Evolutionary conservation across 225 moss, liverwort and hornwort genomes (phyloP).

Genomic region (Pseudoscleropodium purum): DNA sequence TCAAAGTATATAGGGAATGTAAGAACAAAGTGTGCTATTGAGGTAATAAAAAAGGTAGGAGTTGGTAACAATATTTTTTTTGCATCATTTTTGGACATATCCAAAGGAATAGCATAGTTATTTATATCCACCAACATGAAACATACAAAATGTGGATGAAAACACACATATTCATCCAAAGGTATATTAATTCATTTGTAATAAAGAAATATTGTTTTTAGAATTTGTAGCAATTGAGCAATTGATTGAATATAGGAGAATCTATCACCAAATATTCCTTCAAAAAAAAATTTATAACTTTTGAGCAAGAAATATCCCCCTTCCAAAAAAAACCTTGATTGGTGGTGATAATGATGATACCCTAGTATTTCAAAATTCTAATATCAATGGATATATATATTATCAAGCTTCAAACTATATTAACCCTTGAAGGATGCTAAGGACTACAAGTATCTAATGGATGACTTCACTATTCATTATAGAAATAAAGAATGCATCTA

Average conservation of each 20-base stretch:
- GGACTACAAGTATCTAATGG: no score
- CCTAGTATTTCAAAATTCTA: neutral
- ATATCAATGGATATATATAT: neutral
- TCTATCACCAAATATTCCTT: neutral
- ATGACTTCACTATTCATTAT: no score
- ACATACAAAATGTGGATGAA: neutral
- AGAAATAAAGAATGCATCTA: no score
- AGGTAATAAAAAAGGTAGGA: neutral
- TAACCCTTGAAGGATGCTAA: no score
- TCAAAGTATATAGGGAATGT: neutral
- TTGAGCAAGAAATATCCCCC: accelerated
- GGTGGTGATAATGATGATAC: neutral
- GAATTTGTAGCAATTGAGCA: neutral
- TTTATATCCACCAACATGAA: neutral
- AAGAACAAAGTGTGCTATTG: neutral
- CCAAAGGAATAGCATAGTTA: neutral
- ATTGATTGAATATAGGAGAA: neutral
- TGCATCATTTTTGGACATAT: neutral
- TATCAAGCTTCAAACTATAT: neutral
- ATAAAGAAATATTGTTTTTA: neutral
- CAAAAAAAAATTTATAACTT: no score
- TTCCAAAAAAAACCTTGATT: accelerated
- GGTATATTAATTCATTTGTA: neutral
- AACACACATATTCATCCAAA: neutral
- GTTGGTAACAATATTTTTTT: neutral